Conservation (phyloP, 805 yeast species). For the Cyberlindnera bimundalis region DNA sequence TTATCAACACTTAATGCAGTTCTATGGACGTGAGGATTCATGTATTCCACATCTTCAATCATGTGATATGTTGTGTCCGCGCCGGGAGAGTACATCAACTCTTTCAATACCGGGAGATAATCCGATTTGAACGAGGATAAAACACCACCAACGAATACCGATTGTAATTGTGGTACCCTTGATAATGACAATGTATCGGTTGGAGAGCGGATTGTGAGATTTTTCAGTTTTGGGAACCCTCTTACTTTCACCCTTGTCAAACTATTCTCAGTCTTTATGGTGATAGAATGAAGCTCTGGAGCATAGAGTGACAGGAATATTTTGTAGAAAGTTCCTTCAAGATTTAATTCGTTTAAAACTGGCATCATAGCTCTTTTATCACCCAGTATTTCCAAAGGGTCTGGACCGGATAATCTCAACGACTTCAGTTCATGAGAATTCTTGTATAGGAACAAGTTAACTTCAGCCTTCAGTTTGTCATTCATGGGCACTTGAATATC, state of each 20-base stretch:
- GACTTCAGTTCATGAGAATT: not conserved
- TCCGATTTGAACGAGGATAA: not conserved
- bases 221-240: not conserved
- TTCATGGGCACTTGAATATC: not conserved
- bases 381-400: not conserved
- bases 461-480: not conserved
- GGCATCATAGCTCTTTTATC: conserved; percentile 1
- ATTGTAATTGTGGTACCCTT: not conserved
- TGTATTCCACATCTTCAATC: not conserved
- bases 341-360: not conserved
- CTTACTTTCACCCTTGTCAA: not conserved
- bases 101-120: not conserved
- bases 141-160: not conserved
- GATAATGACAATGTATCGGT: not conserved
- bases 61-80: not conserved
- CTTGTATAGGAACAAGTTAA: not conserved
- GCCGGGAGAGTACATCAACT: not conserved
- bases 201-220: not conserved
- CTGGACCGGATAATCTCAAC: not conserved
- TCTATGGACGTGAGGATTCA: not conserved
- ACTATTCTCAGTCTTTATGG: not conserved
- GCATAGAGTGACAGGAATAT: not conserved
- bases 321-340: not conserved
- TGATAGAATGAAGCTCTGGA: not conserved
- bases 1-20: not conserved